Percentiles rank a stretch among this genome's conserved stretches.
phyloP scores from a whole-genome alignment of 768 basidiomycete genomes.

The Panaeolus papilionaceus region DNA sequence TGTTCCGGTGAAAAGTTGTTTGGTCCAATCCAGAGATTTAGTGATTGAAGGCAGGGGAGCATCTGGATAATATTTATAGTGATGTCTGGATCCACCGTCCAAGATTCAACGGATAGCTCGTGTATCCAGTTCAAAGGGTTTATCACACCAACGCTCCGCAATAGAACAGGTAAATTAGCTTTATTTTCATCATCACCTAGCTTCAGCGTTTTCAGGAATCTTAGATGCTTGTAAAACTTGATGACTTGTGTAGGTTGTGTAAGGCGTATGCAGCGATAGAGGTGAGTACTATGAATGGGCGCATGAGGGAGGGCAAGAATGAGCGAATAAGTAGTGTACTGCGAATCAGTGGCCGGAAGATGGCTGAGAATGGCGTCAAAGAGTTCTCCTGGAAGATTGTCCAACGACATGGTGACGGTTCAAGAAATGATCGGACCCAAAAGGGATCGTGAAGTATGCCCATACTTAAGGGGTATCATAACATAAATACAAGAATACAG shows the following conservation, averaged over 20 bases:
- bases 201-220: constrained; percentile 23
- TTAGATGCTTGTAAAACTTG: constrained; percentile 62
- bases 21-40: constrained; percentile 77
- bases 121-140: constrained; percentile 43
- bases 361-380: constrained; percentile 63
- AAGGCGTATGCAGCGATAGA: constrained; percentile 67
- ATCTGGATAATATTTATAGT: constrained; percentile 70
- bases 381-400: constrained; percentile 67
- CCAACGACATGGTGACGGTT: constrained; percentile 33
- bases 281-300: constrained; percentile 58
- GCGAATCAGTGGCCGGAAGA: constrained; percentile 51
- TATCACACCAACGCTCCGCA: not conserved
- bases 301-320: constrained; percentile 65
- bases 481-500: constrained; percentile 20
- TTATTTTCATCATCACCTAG: not conserved
- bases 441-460: constrained; percentile 2
- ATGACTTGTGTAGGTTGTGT: constrained; percentile 56
- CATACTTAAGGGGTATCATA: constrained; percentile 16
- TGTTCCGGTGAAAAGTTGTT: constrained; percentile 82
- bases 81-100: constrained; percentile 78
- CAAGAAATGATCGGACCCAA: constrained; percentile 18
- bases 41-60: constrained; percentile 53
- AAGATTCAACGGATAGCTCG: constrained; percentile 60
- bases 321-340: constrained; percentile 63
- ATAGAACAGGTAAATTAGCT: not conserved